A percentile compares a stretch with the other conserved stretches of the same genome.
Evolutionary conservation across 805 yeast species (phyloP).

Genomic region (Sporopachydermia lactativora): DNA sequence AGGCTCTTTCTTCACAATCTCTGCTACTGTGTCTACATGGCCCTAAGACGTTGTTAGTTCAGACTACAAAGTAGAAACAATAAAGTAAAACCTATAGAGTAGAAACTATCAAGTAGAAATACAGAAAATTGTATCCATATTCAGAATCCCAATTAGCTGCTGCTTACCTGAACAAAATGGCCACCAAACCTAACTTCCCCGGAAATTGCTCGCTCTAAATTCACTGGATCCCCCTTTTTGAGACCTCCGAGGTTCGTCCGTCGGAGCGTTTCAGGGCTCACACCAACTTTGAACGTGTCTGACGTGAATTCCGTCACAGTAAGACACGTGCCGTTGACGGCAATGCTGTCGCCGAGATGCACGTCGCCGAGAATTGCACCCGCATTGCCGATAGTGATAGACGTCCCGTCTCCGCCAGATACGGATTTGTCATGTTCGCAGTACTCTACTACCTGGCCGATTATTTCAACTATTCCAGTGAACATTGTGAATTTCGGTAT

Average conservation of each 20-base stretch:
- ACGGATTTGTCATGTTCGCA: slow-evolving; percentile 30
- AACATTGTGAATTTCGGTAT: slow-evolving; percentile 39
- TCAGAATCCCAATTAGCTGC: background rate
- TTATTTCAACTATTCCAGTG: slow-evolving; percentile 82
- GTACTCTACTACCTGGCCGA: slow-evolving; percentile 48
- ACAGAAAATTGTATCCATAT: too few species aligned
- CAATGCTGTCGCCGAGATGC: slow-evolving; percentile 87
- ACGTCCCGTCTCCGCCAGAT: slow-evolving; percentile 62
- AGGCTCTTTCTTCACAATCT: slow-evolving; percentile 32
- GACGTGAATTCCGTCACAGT: slow-evolving; percentile 73
- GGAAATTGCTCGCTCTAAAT: slow-evolving; percentile 83
- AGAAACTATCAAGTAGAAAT: too few species aligned
- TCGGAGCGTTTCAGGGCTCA: slow-evolving; percentile 84
- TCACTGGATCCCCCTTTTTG: slow-evolving; percentile 46
- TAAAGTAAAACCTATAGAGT: too few species aligned
- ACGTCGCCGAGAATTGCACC: slow-evolving; percentile 56
- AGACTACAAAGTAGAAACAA: background rate
- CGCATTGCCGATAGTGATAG: slow-evolving; percentile 53
- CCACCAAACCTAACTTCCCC: slow-evolving; percentile 87
- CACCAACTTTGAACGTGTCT: slow-evolving; percentile 67
- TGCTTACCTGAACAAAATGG: slow-evolving; percentile 66
- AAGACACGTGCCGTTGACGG: slow-evolving; percentile 80
- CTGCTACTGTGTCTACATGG: slow-evolving; percentile 85
- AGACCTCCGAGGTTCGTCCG: slow-evolving; percentile 64
- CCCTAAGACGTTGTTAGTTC: slow-evolving; percentile 28